These are phyloP conservation scores for Aspergillus incahuasiensis DNA, from an alignment of 495 filamentous ascomycete species.

Conservation along the genomic window DNA sequence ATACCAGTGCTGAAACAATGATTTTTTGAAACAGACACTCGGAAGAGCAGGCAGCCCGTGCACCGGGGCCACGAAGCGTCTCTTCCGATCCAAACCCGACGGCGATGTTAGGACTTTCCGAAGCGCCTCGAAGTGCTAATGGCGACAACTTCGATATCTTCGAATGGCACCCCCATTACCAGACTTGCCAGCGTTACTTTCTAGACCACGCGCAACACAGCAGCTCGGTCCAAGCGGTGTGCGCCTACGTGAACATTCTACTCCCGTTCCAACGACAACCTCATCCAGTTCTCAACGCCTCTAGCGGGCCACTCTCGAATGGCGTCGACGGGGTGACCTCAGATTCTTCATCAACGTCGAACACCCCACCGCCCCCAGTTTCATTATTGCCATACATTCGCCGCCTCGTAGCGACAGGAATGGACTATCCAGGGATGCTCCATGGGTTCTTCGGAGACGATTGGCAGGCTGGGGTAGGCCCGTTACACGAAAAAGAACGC, in stretches of 20 bases:
- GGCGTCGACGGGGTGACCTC: conserved; percentile 9
- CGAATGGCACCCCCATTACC: conserved; percentile 90
- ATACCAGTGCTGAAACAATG: conserved; percentile 7
- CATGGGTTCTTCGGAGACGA: conserved; percentile 96
- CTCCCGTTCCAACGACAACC: conserved; percentile 48
- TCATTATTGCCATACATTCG: conserved; percentile 87
- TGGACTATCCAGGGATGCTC: conserved; percentile 77
- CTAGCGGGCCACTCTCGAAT: conserved; percentile 13
- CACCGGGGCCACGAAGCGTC: conserved; percentile 24
- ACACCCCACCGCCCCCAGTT: conserved; percentile 43
- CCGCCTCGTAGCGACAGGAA: conserved; percentile 84
- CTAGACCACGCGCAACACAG: conserved; percentile 87
- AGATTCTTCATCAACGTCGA: conserved; percentile 17
- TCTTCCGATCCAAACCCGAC: conserved; percentile 32
- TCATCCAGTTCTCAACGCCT: conserved; percentile 13
- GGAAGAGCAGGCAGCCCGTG: conserved; percentile 14
- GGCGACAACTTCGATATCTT: conserved; percentile 67
- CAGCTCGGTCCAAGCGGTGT: conserved; percentile 76
- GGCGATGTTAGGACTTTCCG: conserved; percentile 35
- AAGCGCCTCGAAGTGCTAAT: conserved; percentile 32
- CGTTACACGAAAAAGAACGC: conserved; percentile 82
- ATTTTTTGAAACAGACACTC: conserved; percentile 14
- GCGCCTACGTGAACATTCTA: conserved; percentile 83
- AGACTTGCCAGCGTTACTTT: conserved; percentile 90
- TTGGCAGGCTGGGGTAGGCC: conserved; percentile 73